phyloP scores from a whole-genome alignment of 2,329 filamentous ascomycete species.

The Fusarium clavum region DNA sequence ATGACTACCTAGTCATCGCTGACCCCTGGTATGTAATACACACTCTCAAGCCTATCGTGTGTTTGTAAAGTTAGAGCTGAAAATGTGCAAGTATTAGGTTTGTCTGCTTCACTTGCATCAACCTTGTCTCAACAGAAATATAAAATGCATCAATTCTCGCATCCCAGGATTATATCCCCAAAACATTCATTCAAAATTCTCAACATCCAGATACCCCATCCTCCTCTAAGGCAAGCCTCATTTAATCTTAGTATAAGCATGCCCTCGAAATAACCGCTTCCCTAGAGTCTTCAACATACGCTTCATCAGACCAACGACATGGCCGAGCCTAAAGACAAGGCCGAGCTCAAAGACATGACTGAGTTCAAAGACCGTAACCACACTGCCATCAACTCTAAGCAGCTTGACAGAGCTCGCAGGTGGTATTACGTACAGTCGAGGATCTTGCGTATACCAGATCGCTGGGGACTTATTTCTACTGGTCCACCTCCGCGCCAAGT shows the following conservation, averaged over 20 bases:
- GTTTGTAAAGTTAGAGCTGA: not conserved
- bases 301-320: not conserved
- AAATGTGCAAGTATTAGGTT: not conserved
- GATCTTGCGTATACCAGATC: conserved; percentile 19
- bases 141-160: not conserved
- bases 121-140: not conserved
- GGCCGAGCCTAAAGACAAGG: not conserved
- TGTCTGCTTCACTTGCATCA: not conserved
- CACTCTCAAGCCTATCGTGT: not conserved
- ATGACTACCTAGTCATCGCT: not conserved
- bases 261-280: not conserved
- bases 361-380: not conserved
- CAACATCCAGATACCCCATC: not conserved
- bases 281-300: not conserved
- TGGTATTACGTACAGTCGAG: conserved; percentile 11
- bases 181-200: not conserved
- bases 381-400: not conserved
- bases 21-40: not conserved
- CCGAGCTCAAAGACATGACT: not conserved
- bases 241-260: not conserved
- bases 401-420: not conserved
- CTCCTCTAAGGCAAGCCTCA: not conserved
- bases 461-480: conserved; percentile 13
- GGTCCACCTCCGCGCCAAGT: conserved; percentile 4
- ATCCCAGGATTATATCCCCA: not conserved